phyloP scores from a whole-genome alignment of 2,329 filamentous ascomycete genomes.

The Dactylellina parvicollis region DNA sequence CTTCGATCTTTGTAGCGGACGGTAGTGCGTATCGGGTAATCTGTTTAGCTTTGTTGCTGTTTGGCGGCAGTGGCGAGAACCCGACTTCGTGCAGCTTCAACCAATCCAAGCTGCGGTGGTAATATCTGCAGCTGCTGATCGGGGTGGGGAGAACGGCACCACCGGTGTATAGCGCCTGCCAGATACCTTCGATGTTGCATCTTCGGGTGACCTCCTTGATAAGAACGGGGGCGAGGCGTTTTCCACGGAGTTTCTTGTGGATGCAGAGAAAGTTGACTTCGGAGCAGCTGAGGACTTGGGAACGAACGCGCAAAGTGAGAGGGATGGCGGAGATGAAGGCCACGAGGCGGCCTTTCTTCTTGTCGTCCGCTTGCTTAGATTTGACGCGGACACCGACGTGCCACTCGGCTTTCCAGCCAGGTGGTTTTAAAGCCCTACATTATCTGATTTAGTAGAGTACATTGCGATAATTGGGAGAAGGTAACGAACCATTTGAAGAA shows the following conservation, averaged over 20 bases:
- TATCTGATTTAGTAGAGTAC: neutral
- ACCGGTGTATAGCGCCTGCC: conserved; percentile 95
- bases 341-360: conserved; percentile 79
- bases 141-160: conserved; percentile 91
- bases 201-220: conserved; percentile 97
- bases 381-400: conserved; percentile 90
- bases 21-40: conserved; percentile 86
- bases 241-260: conserved; percentile 95
- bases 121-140: conserved; percentile 93
- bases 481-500: conserved; percentile 83
- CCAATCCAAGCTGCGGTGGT: conserved; percentile 93
- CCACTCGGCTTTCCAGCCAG: conserved; percentile 93
- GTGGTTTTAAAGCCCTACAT: conserved; percentile 86
- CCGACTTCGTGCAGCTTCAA: conserved; percentile 93
- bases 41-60: conserved; percentile 86
- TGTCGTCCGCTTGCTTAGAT: conserved; percentile 61
- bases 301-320: conserved; percentile 80
- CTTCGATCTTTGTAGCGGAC: conserved; percentile 74
- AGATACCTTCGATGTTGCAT: conserved; percentile 85
- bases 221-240: conserved; percentile 89
- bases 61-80: conserved; percentile 85
- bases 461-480: neutral
- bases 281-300: conserved; percentile 77
- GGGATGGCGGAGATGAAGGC: conserved; percentile 97
- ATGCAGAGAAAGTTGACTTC: conserved; percentile 99